Conservation (phyloP, 352 stramenopile genomes). For the Vaucheria bursata region DNA sequence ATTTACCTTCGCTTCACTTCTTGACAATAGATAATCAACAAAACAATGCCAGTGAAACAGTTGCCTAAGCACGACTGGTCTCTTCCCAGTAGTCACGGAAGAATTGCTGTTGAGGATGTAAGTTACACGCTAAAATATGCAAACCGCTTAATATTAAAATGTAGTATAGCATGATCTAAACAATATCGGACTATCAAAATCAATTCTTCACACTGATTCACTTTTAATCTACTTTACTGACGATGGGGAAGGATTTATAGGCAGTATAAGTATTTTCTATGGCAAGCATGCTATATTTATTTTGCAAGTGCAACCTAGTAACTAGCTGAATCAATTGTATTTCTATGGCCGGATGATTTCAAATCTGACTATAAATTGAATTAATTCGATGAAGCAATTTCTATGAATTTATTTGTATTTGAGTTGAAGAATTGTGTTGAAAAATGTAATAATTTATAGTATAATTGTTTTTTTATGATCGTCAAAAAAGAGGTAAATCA, state of each 20-base stretch:
- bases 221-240: background rate
- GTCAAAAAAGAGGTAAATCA: background rate
- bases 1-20: no score
- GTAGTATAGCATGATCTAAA: background rate
- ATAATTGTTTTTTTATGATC: background rate
- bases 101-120: slow-evolving; percentile 41
- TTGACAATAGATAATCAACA: no score
- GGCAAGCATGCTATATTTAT: background rate
- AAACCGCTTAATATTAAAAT: background rate
- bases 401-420: slow-evolving; percentile 2
- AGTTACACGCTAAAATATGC: background rate
- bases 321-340: no score
- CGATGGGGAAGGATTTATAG: background rate
- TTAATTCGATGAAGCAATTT: background rate
- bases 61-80: slow-evolving; percentile 42
- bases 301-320: background rate
- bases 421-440: background rate
- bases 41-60: background rate
- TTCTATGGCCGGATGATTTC: no score
- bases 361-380: background rate
- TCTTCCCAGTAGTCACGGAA: slow-evolving; percentile 23
- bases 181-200: background rate
- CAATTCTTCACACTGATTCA: background rate
- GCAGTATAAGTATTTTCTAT: background rate
- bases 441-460: background rate